Evolutionary conservation across 306 rosid genomes (phyloP).

Genomic region (Gastrolobium villosum): DNA sequence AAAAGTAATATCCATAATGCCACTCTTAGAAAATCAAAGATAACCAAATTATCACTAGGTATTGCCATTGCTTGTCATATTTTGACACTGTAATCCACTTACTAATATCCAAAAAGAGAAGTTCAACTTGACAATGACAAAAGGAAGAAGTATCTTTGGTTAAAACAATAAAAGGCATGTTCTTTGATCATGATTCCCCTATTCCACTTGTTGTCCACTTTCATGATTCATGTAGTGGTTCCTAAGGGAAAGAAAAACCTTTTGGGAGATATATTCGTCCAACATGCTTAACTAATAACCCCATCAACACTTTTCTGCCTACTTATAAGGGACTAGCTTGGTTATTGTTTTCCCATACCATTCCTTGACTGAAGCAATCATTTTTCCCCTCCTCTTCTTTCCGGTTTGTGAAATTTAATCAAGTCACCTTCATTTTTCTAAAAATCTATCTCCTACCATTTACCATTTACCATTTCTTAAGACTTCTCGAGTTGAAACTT

Average conservation of each 20-base stretch:
- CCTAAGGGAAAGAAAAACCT: constrained; percentile 50
- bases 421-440: constrained; percentile 26
- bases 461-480: background rate
- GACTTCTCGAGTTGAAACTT: background rate
- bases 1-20: background rate
- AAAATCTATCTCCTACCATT: background rate
- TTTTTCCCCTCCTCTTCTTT: background rate
- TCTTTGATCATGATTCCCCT: constrained; percentile 62
- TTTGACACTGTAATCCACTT: constrained; percentile 42
- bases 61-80: constrained; percentile 35
- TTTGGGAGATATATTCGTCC: constrained; percentile 66
- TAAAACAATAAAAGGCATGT: constrained; percentile 47
- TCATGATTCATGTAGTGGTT: constrained; percentile 57
- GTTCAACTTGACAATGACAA: constrained; percentile 53
- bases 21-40: background rate
- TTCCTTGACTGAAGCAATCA: constrained; percentile 42
- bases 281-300: constrained; percentile 53
- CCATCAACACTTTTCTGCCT: constrained; percentile 57
- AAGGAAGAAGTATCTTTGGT: constrained; percentile 55
- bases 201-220: constrained; percentile 55
- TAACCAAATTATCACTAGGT: constrained; percentile 15
- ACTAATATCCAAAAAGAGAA: constrained; percentile 44
- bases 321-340: constrained; percentile 67
- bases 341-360: constrained; percentile 56
- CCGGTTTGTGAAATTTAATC: constrained; percentile 25